phyloP scores from a whole-genome alignment of 176 grass and related monocot species.

The maize (Zea mays) region Zm-B73-REFERENCE-NAM-5.0 NC_050100.1:70629501-70630000 shows the following conservation, averaged over 20 bases:
- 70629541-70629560: constrained; percentile 80
- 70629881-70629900: constrained; percentile 65
- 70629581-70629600: constrained; percentile 67
- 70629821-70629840: constrained; percentile 78
- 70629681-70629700: constrained; percentile 73
- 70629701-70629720: constrained; percentile 89
- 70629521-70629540: constrained; percentile 66
- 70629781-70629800: constrained; percentile 59
- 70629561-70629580: constrained; percentile 68
- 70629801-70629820: constrained; percentile 61
- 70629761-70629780: constrained; percentile 99
- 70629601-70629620: constrained; percentile 68
- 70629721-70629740: constrained; percentile 62
- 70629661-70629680: constrained; percentile 54
- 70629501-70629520: constrained; percentile 66
- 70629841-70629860: constrained; percentile 82
- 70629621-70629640: constrained; percentile 94
- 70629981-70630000: constrained; percentile 75
- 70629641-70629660: constrained; percentile 61
- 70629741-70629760: constrained; percentile 59
- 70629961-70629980: constrained; percentile 62
- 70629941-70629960: constrained; percentile 75
- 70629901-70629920: constrained; percentile 75
- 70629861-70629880: constrained; percentile 51
- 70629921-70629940: constrained; percentile 62